These are phyloP conservation scores for Aspergillus baeticus DNA, from an alignment of 495 filamentous ascomycete genomes.

Conservation along the genomic window DNA sequence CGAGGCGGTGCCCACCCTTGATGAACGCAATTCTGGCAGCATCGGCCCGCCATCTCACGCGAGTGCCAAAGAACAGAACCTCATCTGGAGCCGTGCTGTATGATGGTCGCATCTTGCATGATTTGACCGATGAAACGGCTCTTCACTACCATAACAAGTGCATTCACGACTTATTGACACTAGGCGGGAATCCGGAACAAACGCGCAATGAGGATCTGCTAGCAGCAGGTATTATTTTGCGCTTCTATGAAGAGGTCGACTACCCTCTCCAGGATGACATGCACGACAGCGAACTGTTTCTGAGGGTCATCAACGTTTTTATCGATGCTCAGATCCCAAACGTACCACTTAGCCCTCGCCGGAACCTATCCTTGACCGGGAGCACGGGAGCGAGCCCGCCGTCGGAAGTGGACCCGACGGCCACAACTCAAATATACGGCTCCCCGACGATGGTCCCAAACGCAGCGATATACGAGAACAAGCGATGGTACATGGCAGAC, in stretches of 20 bases:
- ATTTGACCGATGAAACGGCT: conserved; percentile 18
- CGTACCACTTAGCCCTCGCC: conserved; percentile 16
- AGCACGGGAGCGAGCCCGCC: background rate
- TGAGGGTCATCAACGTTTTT: background rate
- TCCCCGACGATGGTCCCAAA: background rate
- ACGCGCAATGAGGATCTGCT: conserved; percentile 28
- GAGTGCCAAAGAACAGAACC: background rate
- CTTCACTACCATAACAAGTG: conserved; percentile 29
- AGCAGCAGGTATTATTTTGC: conserved; percentile 29
- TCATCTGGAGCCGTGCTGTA: conserved; percentile 4
- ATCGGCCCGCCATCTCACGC: conserved; percentile 23
- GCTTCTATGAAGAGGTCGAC: conserved; percentile 35
- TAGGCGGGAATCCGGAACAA: conserved; percentile 19
- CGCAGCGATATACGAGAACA: background rate
- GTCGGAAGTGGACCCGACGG: background rate
- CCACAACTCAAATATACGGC: background rate
- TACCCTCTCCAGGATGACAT: conserved; percentile 6
- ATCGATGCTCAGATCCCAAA: conserved; percentile 18
- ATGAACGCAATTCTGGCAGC: conserved; percentile 22
- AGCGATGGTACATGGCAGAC: conserved; percentile 14
- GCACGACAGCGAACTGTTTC: conserved; percentile 9
- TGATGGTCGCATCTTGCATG: conserved; percentile 5
- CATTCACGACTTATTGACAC: conserved; percentile 22
- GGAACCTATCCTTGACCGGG: conserved; percentile 7
- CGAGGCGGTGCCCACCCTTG: conserved; percentile 17